Evolutionary conservation across 495 filamentous ascomycete species (phyloP).

Genomic region (Bathelium albidoporum): DNA sequence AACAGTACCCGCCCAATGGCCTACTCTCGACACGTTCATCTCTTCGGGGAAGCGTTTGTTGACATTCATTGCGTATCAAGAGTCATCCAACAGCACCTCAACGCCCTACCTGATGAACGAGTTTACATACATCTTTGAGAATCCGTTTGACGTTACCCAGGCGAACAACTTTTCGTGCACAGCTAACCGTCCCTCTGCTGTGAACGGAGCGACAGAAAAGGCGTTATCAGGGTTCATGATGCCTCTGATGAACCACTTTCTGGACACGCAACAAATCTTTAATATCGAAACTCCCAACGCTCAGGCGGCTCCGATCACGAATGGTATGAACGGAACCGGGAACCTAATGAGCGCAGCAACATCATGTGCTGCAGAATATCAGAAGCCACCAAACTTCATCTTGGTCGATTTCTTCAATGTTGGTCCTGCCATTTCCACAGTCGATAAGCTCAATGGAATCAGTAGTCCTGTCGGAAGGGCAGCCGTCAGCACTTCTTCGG

Average conservation of each 20-base stretch:
- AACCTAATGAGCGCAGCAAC: conserved; percentile 19
- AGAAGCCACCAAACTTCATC: conserved; percentile 22
- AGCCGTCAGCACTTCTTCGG: not conserved
- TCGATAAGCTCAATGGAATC: conserved; percentile 29
- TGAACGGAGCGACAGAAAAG: conserved; percentile 10
- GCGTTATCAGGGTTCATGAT: conserved; percentile 24
- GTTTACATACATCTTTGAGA: conserved; percentile 34
- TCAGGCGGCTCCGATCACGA: conserved; percentile 12
- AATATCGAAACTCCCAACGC: conserved; percentile 20
- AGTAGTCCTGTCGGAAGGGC: conserved; percentile 16
- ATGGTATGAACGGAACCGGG: conserved; percentile 19
- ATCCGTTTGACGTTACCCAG: conserved; percentile 24
- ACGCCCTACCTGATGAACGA: conserved; percentile 33
- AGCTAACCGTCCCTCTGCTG: conserved; percentile 22
- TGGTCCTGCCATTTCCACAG: conserved; percentile 26
- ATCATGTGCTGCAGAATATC: conserved; percentile 23
- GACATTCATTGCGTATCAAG: conserved; percentile 26
- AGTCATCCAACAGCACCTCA: conserved; percentile 11
- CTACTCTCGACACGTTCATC: conserved; percentile 28
- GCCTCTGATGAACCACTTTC: conserved; percentile 34
- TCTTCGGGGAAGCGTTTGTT: conserved; percentile 26
- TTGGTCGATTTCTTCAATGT: conserved; percentile 32
- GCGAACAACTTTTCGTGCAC: conserved; percentile 26
- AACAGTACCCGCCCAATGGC: conserved; percentile 21
- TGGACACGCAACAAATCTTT: conserved; percentile 19